Conservation (phyloP, 192 early-diverging fungal genomes). For the Phycomyces nitens region DNA sequence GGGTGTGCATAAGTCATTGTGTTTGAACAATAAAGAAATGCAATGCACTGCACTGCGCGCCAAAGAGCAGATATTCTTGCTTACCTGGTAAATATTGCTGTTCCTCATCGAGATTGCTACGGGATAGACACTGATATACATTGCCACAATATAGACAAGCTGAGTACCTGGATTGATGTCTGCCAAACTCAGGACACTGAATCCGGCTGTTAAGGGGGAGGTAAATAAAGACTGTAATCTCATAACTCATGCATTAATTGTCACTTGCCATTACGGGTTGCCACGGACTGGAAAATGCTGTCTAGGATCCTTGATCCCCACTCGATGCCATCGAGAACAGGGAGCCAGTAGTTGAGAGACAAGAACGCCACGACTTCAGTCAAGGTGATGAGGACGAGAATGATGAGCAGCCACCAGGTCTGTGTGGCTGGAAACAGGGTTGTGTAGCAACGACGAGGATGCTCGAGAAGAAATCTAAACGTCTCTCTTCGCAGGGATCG, state of each 20-base stretch:
- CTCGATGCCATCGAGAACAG: slow-evolving; percentile 20
- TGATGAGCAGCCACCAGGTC: slow-evolving; percentile 31
- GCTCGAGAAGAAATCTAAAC: slow-evolving; percentile 27
- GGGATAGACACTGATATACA: slow-evolving; percentile 38
- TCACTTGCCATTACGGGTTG: slow-evolving; percentile 29
- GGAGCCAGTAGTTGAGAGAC: slow-evolving; percentile 30
- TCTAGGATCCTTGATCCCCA: slow-evolving; percentile 33
- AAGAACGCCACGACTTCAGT: slow-evolving; percentile 26
- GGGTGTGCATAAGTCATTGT: too few relatives aligned
- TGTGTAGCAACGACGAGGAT: slow-evolving; percentile 35
- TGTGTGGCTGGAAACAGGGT: slow-evolving; percentile 33
- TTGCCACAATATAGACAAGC: slow-evolving; percentile 33
- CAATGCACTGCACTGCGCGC: background rate
- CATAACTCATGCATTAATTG: background rate
- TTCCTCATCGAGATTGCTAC: slow-evolving; percentile 37
- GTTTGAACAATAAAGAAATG: too few relatives aligned
- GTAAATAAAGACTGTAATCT: background rate
- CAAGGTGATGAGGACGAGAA: slow-evolving; percentile 28
- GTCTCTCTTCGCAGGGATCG: slow-evolving; percentile 26
- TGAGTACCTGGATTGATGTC: slow-evolving; percentile 28
- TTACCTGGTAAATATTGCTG: slow-evolving; percentile 37
- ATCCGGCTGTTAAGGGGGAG: slow-evolving; percentile 22
- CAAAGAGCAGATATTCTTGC: background rate
- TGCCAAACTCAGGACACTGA: slow-evolving; percentile 20
- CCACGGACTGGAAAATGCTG: slow-evolving; percentile 33